These are phyloP conservation scores for Talaromyces sp. DNA, from an alignment of 2,329 filamentous ascomycete genomes.

Conservation along the genomic window DNA sequence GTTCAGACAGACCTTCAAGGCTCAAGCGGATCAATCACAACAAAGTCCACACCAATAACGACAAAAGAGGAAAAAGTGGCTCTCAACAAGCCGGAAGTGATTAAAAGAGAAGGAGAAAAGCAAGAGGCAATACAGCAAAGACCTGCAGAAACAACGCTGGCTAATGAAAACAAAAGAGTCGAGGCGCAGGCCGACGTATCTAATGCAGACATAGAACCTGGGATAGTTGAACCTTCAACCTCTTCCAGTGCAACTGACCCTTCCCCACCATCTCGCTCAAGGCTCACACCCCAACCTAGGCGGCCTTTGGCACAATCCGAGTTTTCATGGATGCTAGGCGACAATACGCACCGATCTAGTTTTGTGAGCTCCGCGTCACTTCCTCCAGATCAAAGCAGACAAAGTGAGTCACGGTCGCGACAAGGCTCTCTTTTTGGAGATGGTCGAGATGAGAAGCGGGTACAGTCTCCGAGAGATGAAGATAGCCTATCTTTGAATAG, in stretches of 20 bases:
- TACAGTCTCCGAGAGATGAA: slow-evolving; percentile 26
- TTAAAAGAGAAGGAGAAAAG: slow-evolving; percentile 2
- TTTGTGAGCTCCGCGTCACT: slow-evolving; percentile 44
- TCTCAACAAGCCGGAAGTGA: neutral
- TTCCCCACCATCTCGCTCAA: neutral
- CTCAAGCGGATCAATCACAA: slow-evolving; percentile 13
- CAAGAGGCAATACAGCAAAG: neutral
- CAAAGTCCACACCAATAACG: slow-evolving; percentile 30
- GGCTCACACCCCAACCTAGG: slow-evolving; percentile 17
- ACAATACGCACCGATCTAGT: slow-evolving; percentile 39
- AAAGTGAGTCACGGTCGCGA: slow-evolving; percentile 27
- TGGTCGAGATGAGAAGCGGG: slow-evolving; percentile 26
- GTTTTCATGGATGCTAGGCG: slow-evolving; percentile 49
- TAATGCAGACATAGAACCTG: neutral
- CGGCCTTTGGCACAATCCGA: slow-evolving; percentile 43
- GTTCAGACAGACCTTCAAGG: slow-evolving; percentile 40
- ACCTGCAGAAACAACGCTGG: neutral
- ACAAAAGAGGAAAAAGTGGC: neutral
- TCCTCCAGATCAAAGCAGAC: slow-evolving; percentile 40
- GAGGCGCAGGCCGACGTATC: neutral
- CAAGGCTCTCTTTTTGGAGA: slow-evolving; percentile 32
- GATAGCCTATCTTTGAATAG: slow-evolving; percentile 39
- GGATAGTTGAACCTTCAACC: neutral
- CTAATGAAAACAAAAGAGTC: neutral
- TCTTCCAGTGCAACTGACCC: neutral